Base-by-base conservation (phyloP, 1,284 basidiomycete genomes). In the Golubevia sp. region DNA sequence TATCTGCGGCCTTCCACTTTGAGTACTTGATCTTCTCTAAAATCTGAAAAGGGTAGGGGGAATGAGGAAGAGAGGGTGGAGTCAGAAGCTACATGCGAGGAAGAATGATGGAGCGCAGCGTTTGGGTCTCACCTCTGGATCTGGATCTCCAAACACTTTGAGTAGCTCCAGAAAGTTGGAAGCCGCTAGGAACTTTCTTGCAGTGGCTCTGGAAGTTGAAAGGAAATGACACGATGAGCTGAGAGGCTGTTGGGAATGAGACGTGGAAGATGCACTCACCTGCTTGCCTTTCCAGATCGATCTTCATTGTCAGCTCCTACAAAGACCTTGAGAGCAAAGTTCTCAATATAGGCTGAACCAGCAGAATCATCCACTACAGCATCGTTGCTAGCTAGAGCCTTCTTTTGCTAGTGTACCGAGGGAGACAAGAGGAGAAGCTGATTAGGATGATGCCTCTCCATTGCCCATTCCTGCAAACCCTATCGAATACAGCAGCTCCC, bases 1-100 rank as follows among this genome's bases (percentile, higher is more conserved):
- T 93, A 70, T 94, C 92, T 4, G 90, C 89, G 30, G 93, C 93
- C 82, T 94, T 94, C 93, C 93, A 95, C 84, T 94, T 94, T 5
- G 92, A 88, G 83, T 96, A 96, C 60, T 88, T 90, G 58, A 93
- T 88, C 85, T 94, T 95, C 67, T 90, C 90, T 64, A 88, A 87
- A 63, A 88, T 88, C 91, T 92, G 71, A 64, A 21, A 21, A 3
- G 3, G 18, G 70, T 3, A 26, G 48, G 2, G 8, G 15, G 30
- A 58, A 11, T 18, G 7, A 18, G 26, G n/a, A 1, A 56, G 50
- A 23, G 23, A 48, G 52, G 23, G 49, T 13, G n/a, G 63, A 67
- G 54, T 57, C 74, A 48, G 15, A 15, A 56, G 18, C 44, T 30
- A 13, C 4, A 51, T 30, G 23, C 18, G 21, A 27, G 59, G 6